Evolutionary conservation across 2,329 filamentous ascomycete species (phyloP), one percentile per base, ranked within the genome.

Genomic region (Fusarium tupiense): DNA sequence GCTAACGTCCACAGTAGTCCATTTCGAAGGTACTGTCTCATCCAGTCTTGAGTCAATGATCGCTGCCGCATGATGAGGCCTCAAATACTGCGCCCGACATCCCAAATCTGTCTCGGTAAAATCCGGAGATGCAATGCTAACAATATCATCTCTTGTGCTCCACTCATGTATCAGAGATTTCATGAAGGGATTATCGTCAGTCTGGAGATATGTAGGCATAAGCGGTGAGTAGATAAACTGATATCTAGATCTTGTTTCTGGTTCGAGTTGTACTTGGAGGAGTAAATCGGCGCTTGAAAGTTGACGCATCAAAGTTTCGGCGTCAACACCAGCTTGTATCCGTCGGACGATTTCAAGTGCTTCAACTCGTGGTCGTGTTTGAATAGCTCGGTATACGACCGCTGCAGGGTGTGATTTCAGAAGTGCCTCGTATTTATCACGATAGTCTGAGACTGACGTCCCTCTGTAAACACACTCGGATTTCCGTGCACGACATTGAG

Each of bases 151-250:
- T 20, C 19, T 59, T 2, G 47, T 29, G 2, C 53, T 58, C 56
- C 57, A 66, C 12, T 72, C 67, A 22, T 71, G 64, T 17, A 63
- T 44, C 1, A 71, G 38, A 16, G 69, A 72, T 17, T 26, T 31
- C 40, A 72, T 44, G 22, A 53, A 72, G 4, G 63, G 63, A 3
- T 72, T 72, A 0, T 38, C 35, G 0, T 40, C 24, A 5, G 57
- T 52, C 35, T 71, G 67, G 0, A 72, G 53, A 29, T 49, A 71
- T 1, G 10, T 8, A 1, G 69, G 69, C 67, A 72, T 71, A 0
- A 64, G 38, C 0, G 58, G 52, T 0, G 47, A 56, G 12, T 63
- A 64, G 5, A 59, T 49, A 4, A 72, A 71, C 8, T 61, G 31
- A 13, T 70, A 71, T 6, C 68, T 33, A 0, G 20, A 43, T 26